A percentile compares a stretch with the other conserved stretches of the same genome.
phyloP scores from a whole-genome alignment of 192 early-diverging fungal genomes.

The Podila epigama region DNA sequence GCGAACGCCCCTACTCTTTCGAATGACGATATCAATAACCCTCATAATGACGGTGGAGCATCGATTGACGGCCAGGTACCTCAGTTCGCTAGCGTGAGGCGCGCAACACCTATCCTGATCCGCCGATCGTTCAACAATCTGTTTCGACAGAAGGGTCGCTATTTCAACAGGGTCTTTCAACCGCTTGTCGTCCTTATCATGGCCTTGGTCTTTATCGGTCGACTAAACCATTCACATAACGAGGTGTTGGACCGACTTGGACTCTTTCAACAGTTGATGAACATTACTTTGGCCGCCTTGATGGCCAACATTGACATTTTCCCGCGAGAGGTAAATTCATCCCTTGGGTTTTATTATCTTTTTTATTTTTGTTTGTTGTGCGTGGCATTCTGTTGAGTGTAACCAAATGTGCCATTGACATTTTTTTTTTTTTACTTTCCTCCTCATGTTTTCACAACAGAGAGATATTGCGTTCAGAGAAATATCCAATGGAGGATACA shows the following conservation, averaged over 20 bases:
- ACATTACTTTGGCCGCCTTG: background rate
- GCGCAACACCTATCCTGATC: background rate
- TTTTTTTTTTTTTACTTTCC: background rate
- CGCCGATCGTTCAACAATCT: conserved; percentile 1
- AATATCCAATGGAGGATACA: conserved; percentile 19
- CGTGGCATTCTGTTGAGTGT: background rate
- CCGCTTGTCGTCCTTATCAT: background rate
- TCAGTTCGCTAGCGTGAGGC: background rate
- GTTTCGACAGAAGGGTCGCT: background rate
- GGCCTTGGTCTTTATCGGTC: background rate
- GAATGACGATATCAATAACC: too few species aligned
- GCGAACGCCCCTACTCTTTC: too few species aligned
- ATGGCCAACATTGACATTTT: background rate
- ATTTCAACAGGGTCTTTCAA: conserved; percentile 9
- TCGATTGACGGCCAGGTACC: background rate
- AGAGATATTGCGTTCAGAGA: conserved; percentile 16
- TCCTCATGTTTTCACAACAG: background rate
- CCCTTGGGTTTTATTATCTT: background rate
- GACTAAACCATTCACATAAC: background rate
- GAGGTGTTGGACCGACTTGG: background rate
- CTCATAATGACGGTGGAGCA: background rate
- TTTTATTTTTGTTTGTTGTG: background rate
- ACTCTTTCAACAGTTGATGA: conserved; percentile 6
- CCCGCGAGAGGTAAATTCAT: conserved; percentile 11
- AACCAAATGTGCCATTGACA: too few species aligned